phyloP scores from a whole-genome alignment of 1,284 basidiomycete genomes.

The Pyrrhoderma lamaoense region DNA sequence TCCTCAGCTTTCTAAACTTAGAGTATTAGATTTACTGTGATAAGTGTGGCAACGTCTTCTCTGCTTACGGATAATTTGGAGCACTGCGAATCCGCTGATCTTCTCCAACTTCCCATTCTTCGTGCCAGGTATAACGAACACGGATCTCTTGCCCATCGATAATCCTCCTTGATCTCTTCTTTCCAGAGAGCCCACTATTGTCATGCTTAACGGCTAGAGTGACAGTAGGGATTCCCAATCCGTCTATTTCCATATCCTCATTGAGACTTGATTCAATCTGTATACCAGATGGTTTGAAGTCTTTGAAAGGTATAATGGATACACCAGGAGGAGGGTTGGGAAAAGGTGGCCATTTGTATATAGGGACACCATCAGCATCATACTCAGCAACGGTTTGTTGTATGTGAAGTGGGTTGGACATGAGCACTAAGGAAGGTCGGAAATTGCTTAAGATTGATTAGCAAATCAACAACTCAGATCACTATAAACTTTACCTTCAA shows the following conservation, averaged over 20 bases:
- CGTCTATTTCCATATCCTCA: slow-evolving; percentile 49
- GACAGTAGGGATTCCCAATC: slow-evolving; percentile 57
- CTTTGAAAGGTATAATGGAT: slow-evolving; percentile 47
- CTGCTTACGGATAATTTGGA: slow-evolving; percentile 33
- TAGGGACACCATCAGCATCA: slow-evolving; percentile 8
- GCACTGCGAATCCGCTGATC: slow-evolving; percentile 26
- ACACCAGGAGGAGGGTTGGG: slow-evolving; percentile 45
- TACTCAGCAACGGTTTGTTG: slow-evolving; percentile 2
- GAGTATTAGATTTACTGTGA: neutral
- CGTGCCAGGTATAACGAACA: slow-evolving; percentile 46
- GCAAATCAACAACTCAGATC: too few species aligned
- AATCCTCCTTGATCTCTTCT: slow-evolving; percentile 32
- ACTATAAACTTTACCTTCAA: too few species aligned
- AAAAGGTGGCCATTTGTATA: slow-evolving; percentile 50
- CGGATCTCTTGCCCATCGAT: slow-evolving; percentile 22
- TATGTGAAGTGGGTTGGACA: neutral
- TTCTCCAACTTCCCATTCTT: slow-evolving; percentile 57
- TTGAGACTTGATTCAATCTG: slow-evolving; percentile 30
- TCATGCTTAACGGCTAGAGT: slow-evolving; percentile 44
- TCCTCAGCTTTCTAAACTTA: too few species aligned
- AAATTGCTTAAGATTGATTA: too few species aligned
- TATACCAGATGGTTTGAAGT: slow-evolving; percentile 57
- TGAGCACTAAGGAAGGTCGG: too few species aligned
- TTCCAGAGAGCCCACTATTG: slow-evolving; percentile 35
- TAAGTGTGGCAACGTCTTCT: neutral